Evolutionary conservation across 805 yeast species (phyloP).

Genomic region (Wickerhamomyces pijperi): DNA sequence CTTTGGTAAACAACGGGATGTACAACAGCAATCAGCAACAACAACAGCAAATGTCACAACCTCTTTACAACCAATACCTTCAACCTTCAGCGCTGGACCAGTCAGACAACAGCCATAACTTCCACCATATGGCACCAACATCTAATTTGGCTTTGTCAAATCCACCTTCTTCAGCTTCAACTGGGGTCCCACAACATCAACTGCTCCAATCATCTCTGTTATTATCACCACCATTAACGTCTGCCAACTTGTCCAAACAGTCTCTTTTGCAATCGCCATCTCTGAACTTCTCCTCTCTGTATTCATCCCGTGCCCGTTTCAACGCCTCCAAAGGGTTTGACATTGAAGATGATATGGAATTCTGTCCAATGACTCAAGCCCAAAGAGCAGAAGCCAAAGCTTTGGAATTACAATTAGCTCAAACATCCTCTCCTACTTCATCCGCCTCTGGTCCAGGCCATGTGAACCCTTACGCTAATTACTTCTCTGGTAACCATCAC

Average conservation of each 20-base stretch:
- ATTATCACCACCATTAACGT: neutral
- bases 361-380: constrained; percentile 42
- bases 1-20: no score
- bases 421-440: constrained; percentile 7
- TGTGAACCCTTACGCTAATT: neutral
- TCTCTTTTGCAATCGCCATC: constrained; percentile 9
- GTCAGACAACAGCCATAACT: no score
- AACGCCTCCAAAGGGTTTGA: constrained; percentile 52
- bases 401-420: constrained; percentile 2
- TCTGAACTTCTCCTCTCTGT: constrained; percentile 23
- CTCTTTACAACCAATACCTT: no score
- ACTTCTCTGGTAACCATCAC: constrained; percentile 20
- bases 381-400: constrained; percentile 14
- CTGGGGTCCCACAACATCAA: no score
- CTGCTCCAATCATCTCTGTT: neutral
- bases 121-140: no score
- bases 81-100: no score
- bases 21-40: no score
- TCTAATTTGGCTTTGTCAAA: no score
- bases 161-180: no score
- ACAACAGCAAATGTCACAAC: no score
- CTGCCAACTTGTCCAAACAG: neutral
- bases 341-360: constrained; percentile 51
- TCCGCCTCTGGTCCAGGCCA: neutral
- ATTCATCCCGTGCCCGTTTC: constrained; percentile 41